phyloP scores from a whole-genome alignment of 306 rosid genomes.

The Rubus parviflorus region DNA sequence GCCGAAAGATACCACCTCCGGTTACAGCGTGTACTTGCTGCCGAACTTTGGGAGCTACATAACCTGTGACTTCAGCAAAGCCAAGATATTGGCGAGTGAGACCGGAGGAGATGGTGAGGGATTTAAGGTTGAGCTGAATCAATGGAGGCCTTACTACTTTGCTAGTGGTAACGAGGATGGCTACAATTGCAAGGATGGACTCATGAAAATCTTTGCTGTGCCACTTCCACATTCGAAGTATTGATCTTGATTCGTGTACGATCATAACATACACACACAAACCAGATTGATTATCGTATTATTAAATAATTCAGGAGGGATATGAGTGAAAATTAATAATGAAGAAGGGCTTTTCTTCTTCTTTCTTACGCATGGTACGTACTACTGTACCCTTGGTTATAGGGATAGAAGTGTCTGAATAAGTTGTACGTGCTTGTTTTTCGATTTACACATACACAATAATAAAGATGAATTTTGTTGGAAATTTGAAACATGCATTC shows the following conservation, averaged over 20 bases:
- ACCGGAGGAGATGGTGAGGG: constrained; percentile 46
- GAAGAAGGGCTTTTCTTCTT: no score
- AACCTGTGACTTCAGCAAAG: constrained; percentile 49
- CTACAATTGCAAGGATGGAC: constrained; percentile 54
- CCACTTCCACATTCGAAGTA: constrained; percentile 29
- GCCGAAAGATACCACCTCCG: background rate
- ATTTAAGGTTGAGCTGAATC: constrained; percentile 31
- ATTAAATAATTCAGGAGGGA: no score
- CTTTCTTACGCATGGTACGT: no score
- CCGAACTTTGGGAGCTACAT: constrained; percentile 47
- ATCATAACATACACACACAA: no score
- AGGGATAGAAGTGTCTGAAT: no score
- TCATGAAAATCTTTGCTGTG: constrained; percentile 44
- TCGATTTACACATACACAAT: no score
- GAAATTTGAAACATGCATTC: no score
- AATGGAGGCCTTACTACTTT: constrained; percentile 51
- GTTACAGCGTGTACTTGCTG: constrained; percentile 40
- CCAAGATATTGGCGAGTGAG: constrained; percentile 40
- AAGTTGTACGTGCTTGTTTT: no score
- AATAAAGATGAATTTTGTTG: no score
- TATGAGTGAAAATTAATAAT: no score
- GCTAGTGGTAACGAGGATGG: constrained; percentile 45
- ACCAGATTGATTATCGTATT: no score
- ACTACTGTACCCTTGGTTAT: no score
- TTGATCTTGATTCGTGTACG: background rate